Percentiles rank a stretch among this genome's conserved stretches.
Evolutionary conservation across 208 protist genomes (phyloP).

Genomic region (Chromosphaera perkinsii): DNA sequence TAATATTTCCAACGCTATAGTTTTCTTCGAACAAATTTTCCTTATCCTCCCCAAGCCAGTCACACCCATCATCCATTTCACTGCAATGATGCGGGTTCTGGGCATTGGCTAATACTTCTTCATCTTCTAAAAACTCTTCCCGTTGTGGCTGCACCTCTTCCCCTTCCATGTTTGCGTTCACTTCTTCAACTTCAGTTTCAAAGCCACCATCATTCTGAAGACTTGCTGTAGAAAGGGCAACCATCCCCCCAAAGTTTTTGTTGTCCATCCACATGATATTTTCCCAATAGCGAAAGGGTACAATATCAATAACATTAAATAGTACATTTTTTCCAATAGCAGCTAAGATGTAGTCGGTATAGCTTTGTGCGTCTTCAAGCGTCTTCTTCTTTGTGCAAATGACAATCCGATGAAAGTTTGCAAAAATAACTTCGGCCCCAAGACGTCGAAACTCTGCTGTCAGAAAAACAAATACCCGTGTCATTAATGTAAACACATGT

Average conservation of each 20-base stretch:
- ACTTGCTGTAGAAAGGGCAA: not conserved
- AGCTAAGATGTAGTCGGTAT: slow-evolving; percentile 45
- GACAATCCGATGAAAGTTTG: slow-evolving; percentile 50
- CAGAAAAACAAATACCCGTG: slow-evolving; percentile 57
- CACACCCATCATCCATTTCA: not conserved
- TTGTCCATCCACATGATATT: slow-evolving; percentile 41
- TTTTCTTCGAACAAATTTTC: not conserved
- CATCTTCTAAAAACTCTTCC: not conserved
- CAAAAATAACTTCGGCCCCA: slow-evolving; percentile 51
- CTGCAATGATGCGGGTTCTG: not conserved
- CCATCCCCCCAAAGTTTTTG: slow-evolving; percentile 40
- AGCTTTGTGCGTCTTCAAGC: slow-evolving; percentile 43
- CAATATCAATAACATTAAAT: slow-evolving; percentile 6
- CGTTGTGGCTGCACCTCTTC: not conserved
- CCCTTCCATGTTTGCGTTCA: not conserved
- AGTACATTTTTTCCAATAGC: slow-evolving; percentile 30
- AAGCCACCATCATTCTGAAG: not conserved
- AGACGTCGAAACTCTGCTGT: slow-evolving; percentile 48
- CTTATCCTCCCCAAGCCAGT: not conserved
- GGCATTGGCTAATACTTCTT: not conserved
- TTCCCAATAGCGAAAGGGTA: slow-evolving; percentile 14
- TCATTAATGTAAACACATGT: slow-evolving; percentile 50
- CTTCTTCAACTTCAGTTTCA: not conserved
- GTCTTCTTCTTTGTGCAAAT: slow-evolving; percentile 48
- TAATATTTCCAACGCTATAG: not conserved